Evolutionary conservation across 2,329 filamentous ascomycete genomes (phyloP), one percentile per base, ranked within the genome.

Genomic region (Exophiala mesophila): DNA sequence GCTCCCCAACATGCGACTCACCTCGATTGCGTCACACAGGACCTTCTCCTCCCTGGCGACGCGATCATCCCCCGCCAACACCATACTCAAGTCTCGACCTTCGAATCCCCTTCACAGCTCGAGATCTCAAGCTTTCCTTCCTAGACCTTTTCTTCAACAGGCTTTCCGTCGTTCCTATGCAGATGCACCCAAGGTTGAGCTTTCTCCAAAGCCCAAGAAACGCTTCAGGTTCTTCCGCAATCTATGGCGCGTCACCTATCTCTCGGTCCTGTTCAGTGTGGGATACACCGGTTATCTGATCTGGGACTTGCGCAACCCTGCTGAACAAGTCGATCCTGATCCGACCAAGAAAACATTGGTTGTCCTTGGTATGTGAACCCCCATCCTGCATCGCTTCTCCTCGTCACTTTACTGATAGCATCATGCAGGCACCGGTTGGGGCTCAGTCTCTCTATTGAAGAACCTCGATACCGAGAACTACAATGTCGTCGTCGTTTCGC

Each of bases 391-490:
- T n/a, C n/a, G n/a, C n/a, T n/a, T n/a, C n/a, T n/a, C n/a, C n/a
- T n/a, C 32, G 13, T 12, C 18, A 38, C 18, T 4, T 16, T 13
- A 19, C 38, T 24, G 6, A 45, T 16, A 28, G 44, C 39, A 43
- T 16, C 49, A 41, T 44, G 35, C 56, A 96, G 90, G 90, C 61
- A 94, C 89, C 58, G 92, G 92, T 57, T 98, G 92, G 92, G 92
- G 83, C 57, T 88, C 90, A 31, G 88, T 98, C 60, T 94, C 90
- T 48, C 82, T 98, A 49, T 80, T 98, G 55, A 98, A 98, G 80
- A 96, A 94, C 66, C 85, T 98, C 68, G 89, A 98, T 63, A 96
- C 90, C 49, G 86, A 94, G 67, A 94, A 97, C 77, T 98, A 97
- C 80, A 97, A 98, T 67, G 90, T 97, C 67, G 69, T 97, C 63